phyloP scores from a whole-genome alignment of 2,329 filamentous ascomycete genomes.

The Fusarium sp. region DNA sequence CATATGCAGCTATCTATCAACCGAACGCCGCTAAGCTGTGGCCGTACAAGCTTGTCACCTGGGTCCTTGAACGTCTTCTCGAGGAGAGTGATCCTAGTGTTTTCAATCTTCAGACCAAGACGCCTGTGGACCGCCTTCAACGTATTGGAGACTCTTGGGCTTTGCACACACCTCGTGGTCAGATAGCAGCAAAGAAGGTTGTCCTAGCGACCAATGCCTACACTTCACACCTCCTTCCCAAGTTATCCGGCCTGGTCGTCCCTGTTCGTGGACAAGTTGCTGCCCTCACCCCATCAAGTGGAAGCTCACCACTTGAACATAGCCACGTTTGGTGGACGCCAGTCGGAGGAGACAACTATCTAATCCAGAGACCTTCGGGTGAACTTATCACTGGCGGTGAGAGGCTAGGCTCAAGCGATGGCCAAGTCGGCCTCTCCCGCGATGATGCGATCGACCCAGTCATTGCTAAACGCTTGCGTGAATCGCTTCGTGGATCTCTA shows the following conservation, averaged over 20 bases:
- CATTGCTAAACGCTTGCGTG: slow-evolving; percentile 67
- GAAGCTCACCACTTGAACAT: slow-evolving; percentile 58
- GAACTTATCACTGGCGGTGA: slow-evolving; percentile 79
- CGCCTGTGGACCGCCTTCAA: slow-evolving; percentile 68
- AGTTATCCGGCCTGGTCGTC: slow-evolving; percentile 77
- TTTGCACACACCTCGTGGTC: slow-evolving; percentile 76
- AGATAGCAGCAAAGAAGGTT: slow-evolving; percentile 70
- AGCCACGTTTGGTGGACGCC: slow-evolving; percentile 72
- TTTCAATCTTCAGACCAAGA: slow-evolving; percentile 82
- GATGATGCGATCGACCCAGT: slow-evolving; percentile 68
- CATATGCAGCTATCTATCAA: slow-evolving; percentile 73
- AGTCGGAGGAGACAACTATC: slow-evolving; percentile 73
- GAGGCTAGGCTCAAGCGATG: slow-evolving; percentile 64
- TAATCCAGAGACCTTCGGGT: slow-evolving; percentile 74
- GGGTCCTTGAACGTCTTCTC: slow-evolving; percentile 73
- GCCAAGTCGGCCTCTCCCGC: slow-evolving; percentile 65
- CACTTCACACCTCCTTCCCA: slow-evolving; percentile 78
- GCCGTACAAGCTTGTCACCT: slow-evolving; percentile 87
- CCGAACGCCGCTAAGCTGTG: slow-evolving; percentile 75
- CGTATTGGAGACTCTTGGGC: slow-evolving; percentile 61
- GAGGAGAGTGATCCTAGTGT: slow-evolving; percentile 50
- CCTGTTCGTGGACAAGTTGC: slow-evolving; percentile 82
- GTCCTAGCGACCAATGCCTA: slow-evolving; percentile 88
- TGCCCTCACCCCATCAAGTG: slow-evolving; percentile 69
- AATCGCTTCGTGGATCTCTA: slow-evolving; percentile 56